phyloP scores from a whole-genome alignment of 495 filamentous ascomycete species.

The Neurospora sp. region DNA sequence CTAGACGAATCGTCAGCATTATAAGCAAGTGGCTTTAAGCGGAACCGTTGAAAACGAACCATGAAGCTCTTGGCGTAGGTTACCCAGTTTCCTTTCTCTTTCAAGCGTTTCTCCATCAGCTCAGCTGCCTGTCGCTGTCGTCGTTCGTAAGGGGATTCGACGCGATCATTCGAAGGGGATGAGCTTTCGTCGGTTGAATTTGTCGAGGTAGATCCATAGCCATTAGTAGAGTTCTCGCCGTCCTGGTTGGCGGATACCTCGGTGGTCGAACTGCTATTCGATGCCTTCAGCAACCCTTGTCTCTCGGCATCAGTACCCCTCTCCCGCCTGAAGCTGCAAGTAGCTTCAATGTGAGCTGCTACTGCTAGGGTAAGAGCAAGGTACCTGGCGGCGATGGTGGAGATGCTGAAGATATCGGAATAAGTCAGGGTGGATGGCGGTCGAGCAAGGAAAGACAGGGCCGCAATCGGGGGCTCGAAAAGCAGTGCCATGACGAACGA shows the following conservation, averaged over 20 bases:
- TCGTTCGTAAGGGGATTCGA: constrained; percentile 39
- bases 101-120: constrained; percentile 45
- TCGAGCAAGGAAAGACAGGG: constrained; percentile 21
- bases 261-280: constrained; percentile 1
- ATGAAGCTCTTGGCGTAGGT: constrained; percentile 52
- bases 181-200: constrained; percentile 20
- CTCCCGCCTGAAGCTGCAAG: constrained; percentile 16
- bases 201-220: constrained; percentile 37
- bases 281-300: constrained; percentile 33
- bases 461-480: constrained; percentile 37
- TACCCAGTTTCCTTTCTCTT: constrained; percentile 54
- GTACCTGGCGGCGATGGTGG: constrained; percentile 22
- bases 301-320: constrained; percentile 38
- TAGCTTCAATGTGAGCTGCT: constrained; percentile 22
- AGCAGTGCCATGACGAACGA: constrained; percentile 43
- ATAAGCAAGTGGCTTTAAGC: neutral
- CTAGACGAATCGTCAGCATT: constrained; percentile 14
- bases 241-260: constrained; percentile 12
- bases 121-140: constrained; percentile 40
- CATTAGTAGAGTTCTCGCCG: constrained; percentile 17
- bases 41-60: constrained; percentile 24
- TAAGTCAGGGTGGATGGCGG: neutral
- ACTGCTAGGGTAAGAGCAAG: constrained; percentile 20
- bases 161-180: constrained; percentile 22
- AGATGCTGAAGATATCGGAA: constrained; percentile 26